Percentiles rank a stretch among this genome's conserved stretches.
These are phyloP conservation scores for Ascochyta rabiei DNA, from an alignment of 2,329 filamentous ascomycete genomes.

Conservation along the genomic window DNA sequence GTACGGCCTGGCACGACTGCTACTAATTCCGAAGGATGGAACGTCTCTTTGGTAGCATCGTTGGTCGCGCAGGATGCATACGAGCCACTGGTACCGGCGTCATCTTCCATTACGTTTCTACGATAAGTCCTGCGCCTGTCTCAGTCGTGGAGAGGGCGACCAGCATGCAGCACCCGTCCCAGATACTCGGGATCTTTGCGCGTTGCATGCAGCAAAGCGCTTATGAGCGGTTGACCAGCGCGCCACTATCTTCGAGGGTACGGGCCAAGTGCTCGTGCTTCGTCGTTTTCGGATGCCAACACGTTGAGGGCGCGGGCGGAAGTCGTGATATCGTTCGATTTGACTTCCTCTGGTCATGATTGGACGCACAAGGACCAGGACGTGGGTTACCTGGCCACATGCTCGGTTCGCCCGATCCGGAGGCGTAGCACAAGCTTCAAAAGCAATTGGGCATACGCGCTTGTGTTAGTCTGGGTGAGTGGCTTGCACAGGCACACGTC, in stretches of 20 bases:
- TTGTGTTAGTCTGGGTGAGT: constrained; percentile 2
- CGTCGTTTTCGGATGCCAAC: constrained; percentile 2
- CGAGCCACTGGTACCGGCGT: not conserved
- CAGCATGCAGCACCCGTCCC: not conserved
- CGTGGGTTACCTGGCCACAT: not conserved
- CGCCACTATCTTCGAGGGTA: constrained; percentile 10
- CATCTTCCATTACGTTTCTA: constrained; percentile 7
- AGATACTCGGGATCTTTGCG: not conserved
- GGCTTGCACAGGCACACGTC: constrained; percentile 5
- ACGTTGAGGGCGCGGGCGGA: not conserved
- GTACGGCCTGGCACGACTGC: constrained; percentile 2
- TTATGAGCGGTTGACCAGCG: constrained; percentile 11
- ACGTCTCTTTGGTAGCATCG: not conserved
- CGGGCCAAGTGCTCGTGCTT: not conserved
- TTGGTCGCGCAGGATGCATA: not conserved
- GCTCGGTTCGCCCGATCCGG: constrained; percentile 3
- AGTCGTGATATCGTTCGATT: constrained; percentile 10
- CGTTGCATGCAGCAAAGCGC: constrained; percentile 12
- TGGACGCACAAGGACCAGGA: not conserved
- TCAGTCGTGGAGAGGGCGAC: not conserved
- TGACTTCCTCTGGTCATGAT: not conserved
- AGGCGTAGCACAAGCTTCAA: constrained; percentile 12
- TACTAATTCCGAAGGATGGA: not conserved
- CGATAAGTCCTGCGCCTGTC: not conserved
- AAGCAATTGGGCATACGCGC: not conserved